Percentiles rank a stretch among this genome's conserved stretches.
These are phyloP conservation scores for Pholiota adiposa DNA, from an alignment of 1,284 basidiomycete genomes.

Conservation along the genomic window DNA sequence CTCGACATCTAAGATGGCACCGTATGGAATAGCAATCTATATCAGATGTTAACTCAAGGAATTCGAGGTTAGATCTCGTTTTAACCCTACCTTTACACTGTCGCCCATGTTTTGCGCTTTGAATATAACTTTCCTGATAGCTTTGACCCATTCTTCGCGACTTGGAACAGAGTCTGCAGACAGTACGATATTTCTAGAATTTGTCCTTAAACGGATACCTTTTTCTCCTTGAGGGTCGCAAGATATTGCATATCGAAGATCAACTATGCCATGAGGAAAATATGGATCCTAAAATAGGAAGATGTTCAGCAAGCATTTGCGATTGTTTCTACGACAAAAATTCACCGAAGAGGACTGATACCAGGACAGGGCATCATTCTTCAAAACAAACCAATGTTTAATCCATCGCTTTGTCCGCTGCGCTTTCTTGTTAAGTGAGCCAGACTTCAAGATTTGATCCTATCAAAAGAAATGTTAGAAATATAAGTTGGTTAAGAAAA, in stretches of 20 bases:
- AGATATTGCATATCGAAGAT: conserved; percentile 89
- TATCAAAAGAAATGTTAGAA: conserved; percentile 33
- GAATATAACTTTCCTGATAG: conserved; percentile 90
- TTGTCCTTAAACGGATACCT: conserved; percentile 80
- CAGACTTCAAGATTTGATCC: conserved; percentile 89
- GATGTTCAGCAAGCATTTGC: conserved; percentile 6
- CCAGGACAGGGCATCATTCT: conserved; percentile 94
- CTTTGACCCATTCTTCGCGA: conserved; percentile 93
- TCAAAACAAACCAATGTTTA: conserved; percentile 93
- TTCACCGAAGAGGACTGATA: conserved; percentile 89
- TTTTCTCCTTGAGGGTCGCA: conserved; percentile 81
- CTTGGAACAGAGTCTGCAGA: conserved; percentile 81
- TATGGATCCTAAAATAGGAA: conserved; percentile 77
- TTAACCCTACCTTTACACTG: conserved; percentile 79
- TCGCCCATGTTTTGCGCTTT: conserved; percentile 96
- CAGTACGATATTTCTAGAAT: conserved; percentile 75
- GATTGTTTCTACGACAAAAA: neutral
- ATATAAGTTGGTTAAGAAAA: conserved; percentile 1
- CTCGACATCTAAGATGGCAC: conserved; percentile 87
- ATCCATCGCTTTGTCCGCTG: conserved; percentile 87
- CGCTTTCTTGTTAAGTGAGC: conserved; percentile 82
- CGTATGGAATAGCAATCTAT: conserved; percentile 93
- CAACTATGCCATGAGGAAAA: conserved; percentile 94
- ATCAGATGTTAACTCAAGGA: neutral
- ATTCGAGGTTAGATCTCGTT: neutral